phyloP scores from a whole-genome alignment of 2,329 filamentous ascomycete genomes.

The Beauveria sp. region DNA sequence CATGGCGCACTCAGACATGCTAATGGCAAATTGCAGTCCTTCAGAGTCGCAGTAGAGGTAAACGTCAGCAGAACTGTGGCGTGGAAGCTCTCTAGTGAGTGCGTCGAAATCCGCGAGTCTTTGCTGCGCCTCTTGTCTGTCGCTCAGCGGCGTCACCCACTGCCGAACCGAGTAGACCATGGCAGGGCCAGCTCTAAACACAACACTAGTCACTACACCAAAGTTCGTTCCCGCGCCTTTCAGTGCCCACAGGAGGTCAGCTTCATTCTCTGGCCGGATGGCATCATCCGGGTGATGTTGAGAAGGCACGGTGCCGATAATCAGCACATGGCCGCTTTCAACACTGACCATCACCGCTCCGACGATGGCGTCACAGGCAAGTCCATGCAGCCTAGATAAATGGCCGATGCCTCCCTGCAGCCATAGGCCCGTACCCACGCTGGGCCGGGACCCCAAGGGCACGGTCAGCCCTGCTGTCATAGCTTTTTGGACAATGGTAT shows the following conservation, averaged over 20 bases:
- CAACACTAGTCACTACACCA: constrained; percentile 47
- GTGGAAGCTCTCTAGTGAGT: constrained; percentile 31
- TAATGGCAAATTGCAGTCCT: constrained; percentile 24
- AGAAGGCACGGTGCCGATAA: constrained; percentile 36
- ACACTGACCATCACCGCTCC: constrained; percentile 51
- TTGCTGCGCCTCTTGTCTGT: constrained; percentile 21
- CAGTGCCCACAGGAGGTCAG: constrained; percentile 47
- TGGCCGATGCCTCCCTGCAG: constrained; percentile 59
- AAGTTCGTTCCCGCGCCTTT: constrained; percentile 54
- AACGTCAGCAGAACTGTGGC: constrained; percentile 41
- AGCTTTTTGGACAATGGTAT: constrained; percentile 41
- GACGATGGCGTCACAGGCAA: constrained; percentile 51
- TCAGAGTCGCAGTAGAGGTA: constrained; percentile 45
- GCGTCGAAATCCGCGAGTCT: constrained; percentile 34
- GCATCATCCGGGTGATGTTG: constrained; percentile 33
- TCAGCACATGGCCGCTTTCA: constrained; percentile 37
- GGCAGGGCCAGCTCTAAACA: constrained; percentile 34
- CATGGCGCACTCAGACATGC: constrained; percentile 41
- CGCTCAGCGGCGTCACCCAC: background rate
- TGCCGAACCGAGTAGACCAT: background rate
- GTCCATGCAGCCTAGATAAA: constrained; percentile 45
- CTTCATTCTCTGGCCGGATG: constrained; percentile 37
- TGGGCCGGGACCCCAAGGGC: constrained; percentile 50
- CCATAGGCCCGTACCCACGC: constrained; percentile 55
- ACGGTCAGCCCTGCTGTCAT: constrained; percentile 43